A percentile compares a stretch with the other conserved stretches of the same genome.
These are phyloP conservation scores for Corchorus olitorius DNA, from an alignment of 345 rosid genomes.

Conservation along the genomic window DNA sequence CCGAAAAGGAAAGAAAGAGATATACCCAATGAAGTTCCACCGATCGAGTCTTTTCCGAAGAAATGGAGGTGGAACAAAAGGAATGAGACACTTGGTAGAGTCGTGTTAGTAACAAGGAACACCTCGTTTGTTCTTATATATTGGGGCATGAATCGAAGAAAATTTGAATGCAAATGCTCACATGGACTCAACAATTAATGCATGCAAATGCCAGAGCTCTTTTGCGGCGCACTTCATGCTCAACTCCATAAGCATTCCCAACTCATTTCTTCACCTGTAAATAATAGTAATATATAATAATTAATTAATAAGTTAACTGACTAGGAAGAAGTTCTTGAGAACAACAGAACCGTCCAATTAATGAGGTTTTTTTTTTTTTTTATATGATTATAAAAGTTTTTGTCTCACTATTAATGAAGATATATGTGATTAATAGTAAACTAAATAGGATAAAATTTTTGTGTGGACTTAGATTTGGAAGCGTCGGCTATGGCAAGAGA, in stretches of 20 bases:
- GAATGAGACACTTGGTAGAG: background rate
- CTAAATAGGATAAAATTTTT: no score
- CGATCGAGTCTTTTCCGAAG: background rate
- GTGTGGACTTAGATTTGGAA: background rate
- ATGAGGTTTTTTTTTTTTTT: background rate
- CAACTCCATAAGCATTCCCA: background rate
- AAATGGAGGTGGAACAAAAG: no score
- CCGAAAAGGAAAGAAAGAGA: background rate
- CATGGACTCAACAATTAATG: background rate
- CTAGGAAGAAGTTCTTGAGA: background rate
- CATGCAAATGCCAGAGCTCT: background rate
- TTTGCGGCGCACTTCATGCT: conserved; percentile 22
- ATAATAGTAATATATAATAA: background rate
- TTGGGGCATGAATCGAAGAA: no score
- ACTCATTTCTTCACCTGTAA: background rate
- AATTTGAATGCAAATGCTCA: background rate
- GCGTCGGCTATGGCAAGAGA: background rate
- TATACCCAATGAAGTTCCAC: background rate
- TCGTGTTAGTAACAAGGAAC: background rate
- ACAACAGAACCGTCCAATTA: background rate
- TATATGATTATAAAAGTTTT: no score
- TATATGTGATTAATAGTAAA: no score
- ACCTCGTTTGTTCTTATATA: background rate
- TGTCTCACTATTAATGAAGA: no score
- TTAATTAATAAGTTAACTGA: background rate